Evolutionary conservation across 2,329 filamentous ascomycete genomes (phyloP).

Genomic region (Trichoderma koningiopsis): DNA sequence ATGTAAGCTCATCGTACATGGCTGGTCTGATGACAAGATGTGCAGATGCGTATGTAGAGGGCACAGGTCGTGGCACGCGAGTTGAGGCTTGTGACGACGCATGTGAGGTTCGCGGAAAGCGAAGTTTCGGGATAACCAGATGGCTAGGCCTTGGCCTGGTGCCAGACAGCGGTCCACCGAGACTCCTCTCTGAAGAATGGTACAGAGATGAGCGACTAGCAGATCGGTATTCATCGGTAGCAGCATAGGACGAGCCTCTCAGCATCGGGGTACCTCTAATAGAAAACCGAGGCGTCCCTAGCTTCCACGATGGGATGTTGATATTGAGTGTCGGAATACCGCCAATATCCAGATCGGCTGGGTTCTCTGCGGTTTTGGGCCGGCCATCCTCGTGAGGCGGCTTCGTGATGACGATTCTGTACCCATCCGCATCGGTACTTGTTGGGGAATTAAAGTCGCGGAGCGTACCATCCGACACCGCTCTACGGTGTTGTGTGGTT

Average conservation of each 20-base stretch:
- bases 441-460: conserved; percentile 61
- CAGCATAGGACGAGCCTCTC: conserved; percentile 77
- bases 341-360: conserved; percentile 54
- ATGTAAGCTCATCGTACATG: conserved; percentile 81
- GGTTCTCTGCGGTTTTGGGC: conserved; percentile 64
- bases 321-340: conserved; percentile 65
- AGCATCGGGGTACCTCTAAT: conserved; percentile 73
- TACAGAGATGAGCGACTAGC: conserved; percentile 57
- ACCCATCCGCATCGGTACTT: conserved; percentile 64
- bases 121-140: conserved; percentile 42
- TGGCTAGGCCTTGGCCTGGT: conserved; percentile 42
- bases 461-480: conserved; percentile 76
- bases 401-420: conserved; percentile 80
- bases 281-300: conserved; percentile 82
- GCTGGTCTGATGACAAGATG: conserved; percentile 64
- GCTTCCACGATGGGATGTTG: conserved; percentile 78
- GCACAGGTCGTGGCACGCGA: conserved; percentile 45
- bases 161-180: conserved; percentile 33
- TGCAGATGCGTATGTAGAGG: conserved; percentile 52
- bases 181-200: conserved; percentile 40
- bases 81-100: conserved; percentile 41
- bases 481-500: conserved; percentile 55
- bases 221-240: conserved; percentile 69
- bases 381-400: conserved; percentile 56
- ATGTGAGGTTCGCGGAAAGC: conserved; percentile 33